Conservation (phyloP, 2,329 filamentous ascomycete genomes). For the Hortaea sp. region DNA sequence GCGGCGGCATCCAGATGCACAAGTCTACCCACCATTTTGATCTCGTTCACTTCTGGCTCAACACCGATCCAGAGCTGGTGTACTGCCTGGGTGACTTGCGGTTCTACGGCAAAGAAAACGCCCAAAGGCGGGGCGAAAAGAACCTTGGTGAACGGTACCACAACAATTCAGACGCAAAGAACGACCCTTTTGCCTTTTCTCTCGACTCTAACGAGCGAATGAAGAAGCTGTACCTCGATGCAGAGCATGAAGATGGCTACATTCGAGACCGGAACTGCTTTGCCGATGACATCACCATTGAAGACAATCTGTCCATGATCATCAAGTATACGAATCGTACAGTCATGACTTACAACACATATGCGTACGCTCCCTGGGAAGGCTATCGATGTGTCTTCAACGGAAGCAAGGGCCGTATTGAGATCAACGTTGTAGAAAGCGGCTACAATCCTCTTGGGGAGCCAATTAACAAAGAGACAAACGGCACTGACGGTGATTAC, state of each 20-base stretch:
- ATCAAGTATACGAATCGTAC: slow-evolving; percentile 48
- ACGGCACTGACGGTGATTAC: slow-evolving; percentile 45
- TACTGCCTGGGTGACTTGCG: no score
- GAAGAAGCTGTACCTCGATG: slow-evolving; percentile 51
- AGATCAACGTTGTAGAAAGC: slow-evolving; percentile 53
- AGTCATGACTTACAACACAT: slow-evolving; percentile 49
- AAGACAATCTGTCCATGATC: slow-evolving; percentile 54
- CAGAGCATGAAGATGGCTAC: slow-evolving; percentile 54
- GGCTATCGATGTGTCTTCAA: slow-evolving; percentile 50
- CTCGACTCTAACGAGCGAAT: slow-evolving; percentile 44
- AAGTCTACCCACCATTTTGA: no score
- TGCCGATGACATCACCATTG: slow-evolving; percentile 53
- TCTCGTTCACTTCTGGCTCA: no score
- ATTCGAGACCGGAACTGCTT: slow-evolving; percentile 54
- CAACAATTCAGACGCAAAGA: slow-evolving; percentile 41
- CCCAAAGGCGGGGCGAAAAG: slow-evolving; percentile 43
- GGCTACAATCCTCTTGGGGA: slow-evolving; percentile 32
- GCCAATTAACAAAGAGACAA: slow-evolving; percentile 24
- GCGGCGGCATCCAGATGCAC: no score
- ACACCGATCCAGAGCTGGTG: no score
- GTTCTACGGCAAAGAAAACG: slow-evolving; percentile 31
- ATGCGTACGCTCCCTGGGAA: slow-evolving; percentile 54
- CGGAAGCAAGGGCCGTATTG: slow-evolving; percentile 48
- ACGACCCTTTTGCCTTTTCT: slow-evolving; percentile 51
- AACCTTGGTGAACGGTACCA: slow-evolving; percentile 43